phyloP scores from a whole-genome alignment of 2,329 filamentous ascomycete genomes.

The Ophiostoma australiae region DNA sequence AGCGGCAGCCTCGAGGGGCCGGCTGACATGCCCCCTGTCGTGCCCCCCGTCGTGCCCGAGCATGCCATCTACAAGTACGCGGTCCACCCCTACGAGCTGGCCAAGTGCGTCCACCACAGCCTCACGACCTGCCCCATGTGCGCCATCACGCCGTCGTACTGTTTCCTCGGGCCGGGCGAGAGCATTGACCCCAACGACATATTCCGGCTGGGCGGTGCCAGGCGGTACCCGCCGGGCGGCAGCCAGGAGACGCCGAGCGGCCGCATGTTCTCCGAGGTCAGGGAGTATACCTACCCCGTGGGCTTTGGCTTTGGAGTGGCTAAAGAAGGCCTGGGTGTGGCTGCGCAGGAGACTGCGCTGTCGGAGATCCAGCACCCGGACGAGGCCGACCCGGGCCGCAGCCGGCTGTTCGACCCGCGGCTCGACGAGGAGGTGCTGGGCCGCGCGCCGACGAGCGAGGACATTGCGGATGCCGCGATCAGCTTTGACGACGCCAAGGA shows the following conservation, averaged over 20 bases:
- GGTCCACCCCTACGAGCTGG: neutral
- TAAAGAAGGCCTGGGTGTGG: neutral
- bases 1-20: neutral
- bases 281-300: neutral
- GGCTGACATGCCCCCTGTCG: neutral
- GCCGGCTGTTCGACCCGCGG: constrained; percentile 13
- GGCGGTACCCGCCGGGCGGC: neutral
- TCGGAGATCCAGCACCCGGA: constrained; percentile 20
- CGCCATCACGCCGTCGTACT: constrained; percentile 21
- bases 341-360: neutral
- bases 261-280: neutral
- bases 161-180: constrained; percentile 21
- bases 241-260: neutral
- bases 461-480: neutral
- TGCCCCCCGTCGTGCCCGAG: constrained; percentile 14
- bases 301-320: neutral
- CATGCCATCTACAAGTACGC: constrained; percentile 23
- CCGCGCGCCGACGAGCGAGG: neutral
- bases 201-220: neutral
- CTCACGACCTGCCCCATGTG: constrained; percentile 23
- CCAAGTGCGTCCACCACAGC: constrained; percentile 18
- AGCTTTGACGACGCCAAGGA: neutral
- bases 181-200: neutral
- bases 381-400: constrained; percentile 12
- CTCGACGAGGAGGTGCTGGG: constrained; percentile 20